Conservation (phyloP, 2,329 filamentous ascomycete species). For the Spiromastix sp. region DNA sequence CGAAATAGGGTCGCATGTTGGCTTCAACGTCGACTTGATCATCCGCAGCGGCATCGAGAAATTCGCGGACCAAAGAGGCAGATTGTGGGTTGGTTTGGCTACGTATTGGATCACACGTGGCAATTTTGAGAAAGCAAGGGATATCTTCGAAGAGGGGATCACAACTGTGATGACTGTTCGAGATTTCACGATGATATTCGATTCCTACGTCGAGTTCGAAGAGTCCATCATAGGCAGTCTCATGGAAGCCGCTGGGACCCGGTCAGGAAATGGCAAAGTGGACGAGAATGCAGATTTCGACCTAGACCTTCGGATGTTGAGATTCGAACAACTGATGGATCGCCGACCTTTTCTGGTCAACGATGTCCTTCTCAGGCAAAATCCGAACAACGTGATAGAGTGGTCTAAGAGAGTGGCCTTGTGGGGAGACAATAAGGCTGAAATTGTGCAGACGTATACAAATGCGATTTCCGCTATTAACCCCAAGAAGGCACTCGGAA, state of each 20-base stretch:
- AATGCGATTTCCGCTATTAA: constrained; percentile 86
- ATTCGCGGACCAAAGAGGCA: constrained; percentile 88
- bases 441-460: constrained; percentile 90
- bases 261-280: constrained; percentile 65
- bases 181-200: constrained; percentile 93
- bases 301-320: constrained; percentile 91
- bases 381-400: constrained; percentile 89
- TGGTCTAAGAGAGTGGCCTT: constrained; percentile 96
- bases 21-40: constrained; percentile 84
- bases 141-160: constrained; percentile 91
- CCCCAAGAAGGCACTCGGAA: constrained; percentile 86
- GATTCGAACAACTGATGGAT: constrained; percentile 97
- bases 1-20: constrained; percentile 66
- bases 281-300: constrained; percentile 87
- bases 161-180: constrained; percentile 98
- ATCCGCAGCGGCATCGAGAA: constrained; percentile 82
- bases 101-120: constrained; percentile 94
- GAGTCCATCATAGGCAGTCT: constrained; percentile 86
- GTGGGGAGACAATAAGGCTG: constrained; percentile 86
- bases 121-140: constrained; percentile 83
- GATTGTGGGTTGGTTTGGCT: constrained; percentile 87
- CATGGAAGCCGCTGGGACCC: constrained; percentile 74
- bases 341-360: constrained; percentile 90
- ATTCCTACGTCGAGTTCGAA: constrained; percentile 93
- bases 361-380: constrained; percentile 88